Conservation (phyloP, 2,329 filamentous ascomycete species). For the Daldinia eschscholtzii region DNA sequence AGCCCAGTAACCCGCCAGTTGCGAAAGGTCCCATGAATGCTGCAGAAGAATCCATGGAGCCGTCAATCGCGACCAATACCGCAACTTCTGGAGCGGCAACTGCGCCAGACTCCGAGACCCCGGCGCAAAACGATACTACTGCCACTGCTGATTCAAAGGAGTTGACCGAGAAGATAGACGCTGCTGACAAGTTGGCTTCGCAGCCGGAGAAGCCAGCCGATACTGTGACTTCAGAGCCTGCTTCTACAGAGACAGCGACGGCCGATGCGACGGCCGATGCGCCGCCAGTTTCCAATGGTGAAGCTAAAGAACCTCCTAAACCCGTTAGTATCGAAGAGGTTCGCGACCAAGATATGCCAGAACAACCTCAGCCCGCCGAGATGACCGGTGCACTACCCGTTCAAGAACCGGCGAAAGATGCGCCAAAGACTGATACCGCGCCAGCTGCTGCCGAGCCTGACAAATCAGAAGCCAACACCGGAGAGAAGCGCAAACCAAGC, state of each 20-base stretch:
- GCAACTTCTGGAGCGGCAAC: slow-evolving; percentile 24
- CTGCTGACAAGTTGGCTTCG: slow-evolving; percentile 36
- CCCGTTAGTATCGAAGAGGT: slow-evolving; percentile 51
- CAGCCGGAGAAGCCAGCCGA: slow-evolving; percentile 47
- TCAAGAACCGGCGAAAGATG: slow-evolving; percentile 43
- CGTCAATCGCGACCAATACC: slow-evolving; percentile 34
- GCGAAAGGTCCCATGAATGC: slow-evolving; percentile 43
- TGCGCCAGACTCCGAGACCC: slow-evolving; percentile 34
- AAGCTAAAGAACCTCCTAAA: slow-evolving; percentile 46
- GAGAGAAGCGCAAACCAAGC: slow-evolving; percentile 50
- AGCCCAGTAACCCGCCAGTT: slow-evolving; percentile 42
- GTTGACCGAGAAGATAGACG: slow-evolving; percentile 41
- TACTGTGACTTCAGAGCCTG: slow-evolving; percentile 27
- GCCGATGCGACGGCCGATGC: slow-evolving; percentile 37
- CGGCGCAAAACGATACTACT: slow-evolving; percentile 35
- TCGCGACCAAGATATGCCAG: slow-evolving; percentile 46
- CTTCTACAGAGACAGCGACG: slow-evolving; percentile 30
- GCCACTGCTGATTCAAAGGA: slow-evolving; percentile 40
- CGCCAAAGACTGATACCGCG: slow-evolving; percentile 33
- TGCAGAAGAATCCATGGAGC: slow-evolving; percentile 41
- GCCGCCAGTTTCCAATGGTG: slow-evolving; percentile 39
- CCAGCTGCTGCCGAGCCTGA: slow-evolving; percentile 44
- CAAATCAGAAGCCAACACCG: slow-evolving; percentile 35
- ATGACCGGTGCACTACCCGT: slow-evolving; percentile 37
- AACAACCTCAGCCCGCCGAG: slow-evolving; percentile 26